Evolutionary conservation across 2,329 filamentous ascomycete species (phyloP).

Genomic region (Pestalotiopsis sp.): DNA sequence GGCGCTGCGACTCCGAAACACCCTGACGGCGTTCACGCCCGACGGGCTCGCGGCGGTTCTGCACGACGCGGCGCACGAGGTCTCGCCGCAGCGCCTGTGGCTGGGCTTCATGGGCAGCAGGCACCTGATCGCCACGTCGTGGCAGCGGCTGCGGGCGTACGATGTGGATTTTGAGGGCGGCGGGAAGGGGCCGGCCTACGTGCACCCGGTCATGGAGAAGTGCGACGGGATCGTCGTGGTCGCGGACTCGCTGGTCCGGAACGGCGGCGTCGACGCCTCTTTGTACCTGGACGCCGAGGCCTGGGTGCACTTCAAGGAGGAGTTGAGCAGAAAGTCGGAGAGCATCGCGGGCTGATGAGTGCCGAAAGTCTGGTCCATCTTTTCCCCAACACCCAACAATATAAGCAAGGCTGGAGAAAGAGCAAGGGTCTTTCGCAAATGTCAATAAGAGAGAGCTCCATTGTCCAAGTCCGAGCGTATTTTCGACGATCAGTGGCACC

Average conservation of each 20-base stretch:
- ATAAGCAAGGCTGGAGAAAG: not conserved
- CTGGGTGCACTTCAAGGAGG: constrained; percentile 6
- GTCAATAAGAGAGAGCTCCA: not conserved
- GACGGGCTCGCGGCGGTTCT: constrained; percentile 38
- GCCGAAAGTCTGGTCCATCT: not conserved
- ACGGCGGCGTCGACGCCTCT: constrained; percentile 33
- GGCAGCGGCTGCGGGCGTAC: constrained; percentile 37
- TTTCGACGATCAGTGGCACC: not conserved
- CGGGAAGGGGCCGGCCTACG: constrained; percentile 30
- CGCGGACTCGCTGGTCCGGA: constrained; percentile 30
- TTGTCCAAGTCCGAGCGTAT: not conserved
- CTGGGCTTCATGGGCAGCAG: constrained; percentile 41
- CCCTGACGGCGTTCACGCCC: constrained; percentile 35
- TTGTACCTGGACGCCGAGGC: constrained; percentile 31
- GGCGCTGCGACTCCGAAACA: constrained; percentile 34
- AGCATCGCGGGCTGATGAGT: not conserved
- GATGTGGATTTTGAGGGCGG: constrained; percentile 39
- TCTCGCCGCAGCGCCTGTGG: constrained; percentile 48
- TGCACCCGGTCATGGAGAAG: constrained; percentile 41
- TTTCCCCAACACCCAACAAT: not conserved
- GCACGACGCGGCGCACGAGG: constrained; percentile 42
- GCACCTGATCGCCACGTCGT: constrained; percentile 45
- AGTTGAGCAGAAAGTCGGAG: not conserved
- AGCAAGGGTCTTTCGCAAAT: not conserved
- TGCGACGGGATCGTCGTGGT: constrained; percentile 43